phyloP scores from a whole-genome alignment of 768 basidiomycete genomes.

The Lactifluus volemus region DNA sequence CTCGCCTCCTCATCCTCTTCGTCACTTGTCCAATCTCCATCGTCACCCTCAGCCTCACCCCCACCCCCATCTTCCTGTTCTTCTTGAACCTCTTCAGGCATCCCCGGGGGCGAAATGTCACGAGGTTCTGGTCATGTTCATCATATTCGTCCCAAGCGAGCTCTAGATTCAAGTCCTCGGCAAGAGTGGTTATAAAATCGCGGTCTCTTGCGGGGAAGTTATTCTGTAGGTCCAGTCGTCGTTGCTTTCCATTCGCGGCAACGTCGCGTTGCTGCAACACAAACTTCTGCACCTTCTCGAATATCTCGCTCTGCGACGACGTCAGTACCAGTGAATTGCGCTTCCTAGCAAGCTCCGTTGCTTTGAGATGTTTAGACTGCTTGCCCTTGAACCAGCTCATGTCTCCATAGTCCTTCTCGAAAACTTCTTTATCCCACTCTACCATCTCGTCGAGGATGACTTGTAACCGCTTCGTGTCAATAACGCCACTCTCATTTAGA shows the following conservation, averaged over 20 bases:
- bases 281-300: constrained; percentile 71
- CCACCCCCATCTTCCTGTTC: constrained; percentile 31
- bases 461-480: constrained; percentile 75
- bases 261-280: constrained; percentile 41
- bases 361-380: constrained; percentile 63
- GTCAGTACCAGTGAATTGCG: constrained; percentile 52
- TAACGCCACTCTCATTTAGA: constrained; percentile 81
- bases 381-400: constrained; percentile 93
- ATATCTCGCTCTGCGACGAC: constrained; percentile 62
- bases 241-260: constrained; percentile 27
- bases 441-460: constrained; percentile 83
- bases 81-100: constrained; percentile 29
- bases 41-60: constrained; percentile 25
- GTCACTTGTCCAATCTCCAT: constrained; percentile 38
- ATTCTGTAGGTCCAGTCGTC: constrained; percentile 62
- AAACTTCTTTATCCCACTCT: constrained; percentile 80
- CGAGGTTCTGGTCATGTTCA: constrained; percentile 68
- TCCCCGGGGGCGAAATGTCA: constrained; percentile 54
- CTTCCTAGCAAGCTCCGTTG: constrained; percentile 52
- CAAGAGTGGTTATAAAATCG: constrained; percentile 67
- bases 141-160: constrained; percentile 94
- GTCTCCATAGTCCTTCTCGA: constrained; percentile 87
- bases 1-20: constrained; percentile 64
- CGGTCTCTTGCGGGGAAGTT: constrained; percentile 73
- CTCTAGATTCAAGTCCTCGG: constrained; percentile 66